Evolutionary conservation across 352 stramenopile species (phyloP), one percentile per base, ranked within the genome.

Genomic region (Phytophthora fragariae): DNA sequence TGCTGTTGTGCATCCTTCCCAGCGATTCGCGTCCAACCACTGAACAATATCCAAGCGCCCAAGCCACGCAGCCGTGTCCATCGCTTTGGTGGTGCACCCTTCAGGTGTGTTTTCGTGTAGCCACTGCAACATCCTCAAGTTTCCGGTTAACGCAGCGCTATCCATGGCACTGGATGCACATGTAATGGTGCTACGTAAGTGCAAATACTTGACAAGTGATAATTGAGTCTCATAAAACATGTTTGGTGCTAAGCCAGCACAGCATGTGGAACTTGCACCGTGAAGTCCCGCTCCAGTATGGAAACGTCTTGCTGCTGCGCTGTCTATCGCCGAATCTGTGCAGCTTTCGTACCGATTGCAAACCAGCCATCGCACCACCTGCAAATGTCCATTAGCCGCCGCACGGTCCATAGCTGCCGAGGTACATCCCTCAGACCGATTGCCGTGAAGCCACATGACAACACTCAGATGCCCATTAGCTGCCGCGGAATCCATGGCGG

Each of bases 41-140:
- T 49, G 8, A 12, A 65, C 44, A 57, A 57, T 65, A 24, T 57
- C 29, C 17, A 57, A 44, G 19, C 58, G 58, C 7, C 57, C 57
- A 3, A 27, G 5, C 5, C 2, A 4, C 8, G 57, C 44, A 10
- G 58, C 41, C 5, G 44, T 55, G 31, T 65, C 29, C 44, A 65
- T 49, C 5, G 29, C 27, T 57, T 35, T 57, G 8, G 46, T 31
- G 1, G 58, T 49, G 44, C 58, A 63, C n/a, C 37, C 21, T 35
- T 14, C 39, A 9, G 10, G 41, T 27, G 57, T 63, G 37, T 54
- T 37, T 33, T 54, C 24, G 21, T 63, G 57, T 15, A 63, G 15
- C 24, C 39, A 63, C 24, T 63, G 24, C 19, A 63, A 5, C 57
- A 63, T 27, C 5, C 12, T 33, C 15, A 62, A 21, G 19, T 62